Conservation (phyloP, 2,329 filamentous ascomycete genomes). For the Cladosporium sp. region DNA sequence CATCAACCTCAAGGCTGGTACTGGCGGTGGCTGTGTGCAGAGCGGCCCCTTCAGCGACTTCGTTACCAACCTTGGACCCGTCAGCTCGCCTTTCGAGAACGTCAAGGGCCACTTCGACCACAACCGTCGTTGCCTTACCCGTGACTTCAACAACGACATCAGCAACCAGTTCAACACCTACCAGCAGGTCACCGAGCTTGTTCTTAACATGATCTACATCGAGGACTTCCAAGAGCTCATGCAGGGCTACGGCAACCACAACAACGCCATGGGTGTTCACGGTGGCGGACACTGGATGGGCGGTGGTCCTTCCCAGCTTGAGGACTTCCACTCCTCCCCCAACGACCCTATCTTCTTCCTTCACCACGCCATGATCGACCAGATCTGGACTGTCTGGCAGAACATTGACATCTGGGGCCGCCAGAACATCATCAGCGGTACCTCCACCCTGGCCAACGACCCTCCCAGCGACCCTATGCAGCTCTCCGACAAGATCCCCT, state of each 20-base stretch:
- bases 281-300: conserved; percentile 51
- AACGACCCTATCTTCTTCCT: conserved; percentile 50
- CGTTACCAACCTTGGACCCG: conserved; percentile 29
- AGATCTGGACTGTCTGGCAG: conserved; percentile 52
- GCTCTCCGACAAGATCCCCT: conserved; percentile 42
- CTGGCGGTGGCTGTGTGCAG: conserved; percentile 56
- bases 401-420: conserved; percentile 42
- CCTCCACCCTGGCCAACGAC: conserved; percentile 47
- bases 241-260: conserved; percentile 33
- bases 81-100: conserved; percentile 26
- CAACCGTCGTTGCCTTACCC: conserved; percentile 27
- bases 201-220: conserved; percentile 25
- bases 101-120: conserved; percentile 22
- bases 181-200: conserved; percentile 26
- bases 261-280: conserved; percentile 39
- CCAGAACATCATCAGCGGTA: conserved; percentile 43
- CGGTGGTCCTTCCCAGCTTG: conserved; percentile 36
- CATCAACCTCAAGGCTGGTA: conserved; percentile 53
- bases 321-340: conserved; percentile 39
- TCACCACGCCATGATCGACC: conserved; percentile 51
- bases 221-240: conserved; percentile 24
- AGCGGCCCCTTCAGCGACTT: conserved; percentile 53
- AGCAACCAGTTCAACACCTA: conserved; percentile 25
- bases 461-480: conserved; percentile 48
- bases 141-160: conserved; percentile 39